phyloP scores from a whole-genome alignment of 1,284 basidiomycete species.

The Tetrapyrgos nigripes region DNA sequence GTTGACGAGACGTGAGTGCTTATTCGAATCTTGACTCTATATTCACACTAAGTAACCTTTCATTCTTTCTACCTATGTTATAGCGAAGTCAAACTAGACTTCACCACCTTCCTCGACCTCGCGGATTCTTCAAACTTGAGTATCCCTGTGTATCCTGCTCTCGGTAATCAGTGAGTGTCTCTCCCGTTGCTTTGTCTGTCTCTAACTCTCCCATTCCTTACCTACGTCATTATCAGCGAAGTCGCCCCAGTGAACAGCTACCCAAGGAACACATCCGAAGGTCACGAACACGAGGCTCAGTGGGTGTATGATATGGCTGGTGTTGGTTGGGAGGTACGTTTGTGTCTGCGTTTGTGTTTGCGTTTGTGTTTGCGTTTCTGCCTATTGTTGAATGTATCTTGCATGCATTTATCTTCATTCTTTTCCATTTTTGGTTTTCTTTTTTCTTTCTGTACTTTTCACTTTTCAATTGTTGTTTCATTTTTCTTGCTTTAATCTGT shows the following conservation, averaged over 20 bases:
- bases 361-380: not conserved
- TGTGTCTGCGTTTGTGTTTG: not conserved
- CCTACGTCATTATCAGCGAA: conserved; percentile 39
- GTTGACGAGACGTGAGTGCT: conserved; percentile 43
- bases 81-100: conserved; percentile 46
- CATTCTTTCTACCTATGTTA: not conserved
- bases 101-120: not conserved
- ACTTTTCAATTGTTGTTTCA: too few relatives aligned
- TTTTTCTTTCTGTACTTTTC: too few relatives aligned
- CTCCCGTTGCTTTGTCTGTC: not conserved
- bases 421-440: too few relatives aligned
- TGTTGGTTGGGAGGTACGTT: conserved; percentile 51
- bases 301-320: conserved; percentile 58
- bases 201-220: not conserved
- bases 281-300: conserved; percentile 36
- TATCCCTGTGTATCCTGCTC: conserved; percentile 14
- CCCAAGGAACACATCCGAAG: conserved; percentile 50
- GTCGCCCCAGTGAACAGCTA: conserved; percentile 55
- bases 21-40: too few relatives aligned
- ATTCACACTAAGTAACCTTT: not conserved
- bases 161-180: conserved; percentile 55
- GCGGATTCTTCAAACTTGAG: not conserved
- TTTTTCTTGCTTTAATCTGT: too few relatives aligned
- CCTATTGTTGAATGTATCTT: too few relatives aligned
- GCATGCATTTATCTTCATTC: not conserved